Base-by-base conservation (phyloP, 2,329 filamentous ascomycete species). In the Aspergillus sp. region DNA sequence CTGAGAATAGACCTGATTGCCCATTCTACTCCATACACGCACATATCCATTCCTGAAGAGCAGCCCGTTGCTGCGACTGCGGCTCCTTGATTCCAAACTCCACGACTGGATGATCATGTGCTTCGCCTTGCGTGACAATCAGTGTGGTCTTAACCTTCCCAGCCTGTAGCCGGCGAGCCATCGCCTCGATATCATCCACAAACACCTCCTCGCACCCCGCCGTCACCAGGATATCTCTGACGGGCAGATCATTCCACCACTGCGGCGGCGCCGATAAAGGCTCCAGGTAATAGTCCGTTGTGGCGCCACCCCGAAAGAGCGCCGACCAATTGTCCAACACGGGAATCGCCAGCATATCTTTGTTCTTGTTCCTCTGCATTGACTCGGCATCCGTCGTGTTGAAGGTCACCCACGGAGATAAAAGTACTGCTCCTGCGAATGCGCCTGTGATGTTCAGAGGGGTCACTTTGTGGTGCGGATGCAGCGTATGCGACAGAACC, bases 341-440 rank as follows among this genome's bases (percentile, higher is more conserved):
- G 38, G 26, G 40, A 20, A n/a, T 26, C 11, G 40, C 36, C n/a
- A 50, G 30, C 4, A 44, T 24, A 19, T 50, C 47, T 44, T 44
- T 44, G 30, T 20, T 8, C 40, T 30, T 38, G 32, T 50, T 50
- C 3, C 14, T 38, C 32, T 19, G 30, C 40, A 50, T 50, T 16
- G 47, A 50, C 6, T 36, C 17, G 2, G 47, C 30, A 13, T 30
- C 22, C 20, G 40, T 50, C n/a, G n/a, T n/a, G 40, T 50, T 40
- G 33, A 50, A 50, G 9, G 47, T 50, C 14, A 50, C 47, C 47
- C 47, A 52, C 2, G 50, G 50, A 8, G 50, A 52, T 14, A 52
- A 19, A 6, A 52, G 45, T 7, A n/a, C 26, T 19, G 24, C 36
- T 5, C 45, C 45, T 13, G 30, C 36, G n/a, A 52, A 41, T 3